Evolutionary conservation across 495 filamentous ascomycete species (phyloP).

Genomic region (Penicillium antarcticum): DNA sequence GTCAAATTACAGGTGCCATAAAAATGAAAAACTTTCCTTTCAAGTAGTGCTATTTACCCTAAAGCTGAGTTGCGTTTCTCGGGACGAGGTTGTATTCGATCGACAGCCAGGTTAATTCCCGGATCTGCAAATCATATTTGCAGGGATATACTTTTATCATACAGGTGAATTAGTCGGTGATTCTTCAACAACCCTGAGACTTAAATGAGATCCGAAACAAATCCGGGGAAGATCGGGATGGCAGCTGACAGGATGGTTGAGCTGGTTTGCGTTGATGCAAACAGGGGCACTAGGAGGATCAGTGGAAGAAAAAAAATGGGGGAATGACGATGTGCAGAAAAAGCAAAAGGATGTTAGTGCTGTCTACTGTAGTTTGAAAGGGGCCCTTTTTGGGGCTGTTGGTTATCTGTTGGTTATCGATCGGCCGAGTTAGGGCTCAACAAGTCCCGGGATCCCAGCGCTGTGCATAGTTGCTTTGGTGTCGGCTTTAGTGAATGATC

Average conservation of each 20-base stretch:
- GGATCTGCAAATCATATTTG: constrained; percentile 14
- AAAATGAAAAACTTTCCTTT: background rate
- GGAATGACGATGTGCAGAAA: background rate
- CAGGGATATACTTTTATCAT: background rate
- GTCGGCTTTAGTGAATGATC: background rate
- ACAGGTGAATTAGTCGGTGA: background rate
- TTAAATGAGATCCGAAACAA: constrained; percentile 1
- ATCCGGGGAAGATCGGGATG: constrained; percentile 10
- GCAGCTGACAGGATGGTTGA: background rate
- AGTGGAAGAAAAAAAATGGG: background rate
- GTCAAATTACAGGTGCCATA: background rate
- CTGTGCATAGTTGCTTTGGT: background rate
- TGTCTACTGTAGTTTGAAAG: constrained; percentile 7
- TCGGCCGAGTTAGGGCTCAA: constrained; percentile 5
- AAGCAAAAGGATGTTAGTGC: constrained; percentile 7
- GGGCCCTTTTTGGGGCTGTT: background rate
- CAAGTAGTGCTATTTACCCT: background rate
- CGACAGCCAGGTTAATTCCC: background rate
- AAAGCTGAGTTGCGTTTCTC: too few relatives aligned
- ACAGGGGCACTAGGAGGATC: background rate
- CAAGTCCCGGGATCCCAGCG: background rate
- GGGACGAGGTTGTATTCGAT: background rate
- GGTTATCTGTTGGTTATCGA: background rate
- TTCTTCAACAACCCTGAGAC: background rate
- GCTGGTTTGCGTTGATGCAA: background rate